Base-by-base conservation (phyloP, 441 rosid genomes). In the Populus tomentosa region DNA sequence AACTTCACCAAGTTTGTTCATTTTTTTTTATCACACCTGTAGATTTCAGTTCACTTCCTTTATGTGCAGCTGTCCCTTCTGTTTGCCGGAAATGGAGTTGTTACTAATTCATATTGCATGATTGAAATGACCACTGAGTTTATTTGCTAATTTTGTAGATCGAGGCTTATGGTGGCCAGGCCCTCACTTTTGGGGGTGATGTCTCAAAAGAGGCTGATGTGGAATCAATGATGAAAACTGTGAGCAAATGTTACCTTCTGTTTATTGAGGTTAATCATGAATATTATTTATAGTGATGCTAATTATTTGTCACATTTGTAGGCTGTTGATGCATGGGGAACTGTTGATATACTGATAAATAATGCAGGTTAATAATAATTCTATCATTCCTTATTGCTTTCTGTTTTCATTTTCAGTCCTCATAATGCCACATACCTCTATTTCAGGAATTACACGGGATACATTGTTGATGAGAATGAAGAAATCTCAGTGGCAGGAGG, bases 271-370 rank as follows among this genome's bases (percentile, higher is more conserved):
- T 66, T 14, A 81, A 75, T 80, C 46, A 62, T 65, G 64, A 36
- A 14, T 7, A 70, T 40, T 24, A 40, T 40, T 70, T 66, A 14
- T 30, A 13, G 9, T 30, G 69, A 14, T 23, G 18, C 30, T 28
- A 66, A 24, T 7, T 21, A 24, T 28, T 24, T 28, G 33, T 14
- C 35, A 8, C 33, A 23, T 14, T 66, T 80, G 75, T 89, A 92
- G 97, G 97, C 92, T 76, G 78, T 85, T 78, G 94, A 91, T 81
- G 85, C 86, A 35, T 92, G 97, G 96, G 97, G 96, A 83, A 91
- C 94, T 1, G 82, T 92, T 80, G 96, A 92, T 73, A 82, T 92
- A 21, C 82, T 92, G 86, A 72, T 92, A 64, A 92, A 92, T 85
- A 92, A 92, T 84, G 97, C 97, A 83, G 97, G 97, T 92, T 78